Evolutionary conservation across 768 basidiomycete species (phyloP).

Genomic region (Suillus americanus): DNA sequence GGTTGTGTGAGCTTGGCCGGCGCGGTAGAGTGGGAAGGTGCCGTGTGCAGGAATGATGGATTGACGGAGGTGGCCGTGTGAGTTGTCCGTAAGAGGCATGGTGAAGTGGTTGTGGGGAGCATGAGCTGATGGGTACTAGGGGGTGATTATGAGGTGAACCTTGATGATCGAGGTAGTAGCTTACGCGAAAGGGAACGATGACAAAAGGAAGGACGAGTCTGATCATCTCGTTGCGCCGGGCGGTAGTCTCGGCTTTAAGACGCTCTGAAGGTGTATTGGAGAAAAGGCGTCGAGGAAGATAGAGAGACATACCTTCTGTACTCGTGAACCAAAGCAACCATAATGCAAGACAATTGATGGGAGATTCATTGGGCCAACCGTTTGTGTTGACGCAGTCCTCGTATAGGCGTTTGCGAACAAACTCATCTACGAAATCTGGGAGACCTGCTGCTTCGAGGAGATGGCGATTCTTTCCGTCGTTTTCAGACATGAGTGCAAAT

Average conservation of each 20-base stretch:
- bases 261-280: constrained; percentile 22
- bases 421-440: constrained; percentile 43
- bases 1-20: constrained; percentile 31
- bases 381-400: constrained; percentile 27
- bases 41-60: constrained; percentile 42
- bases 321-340: constrained; percentile 68
- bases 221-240: constrained; percentile 29
- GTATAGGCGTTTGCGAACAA: constrained; percentile 48
- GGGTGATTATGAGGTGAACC: neutral
- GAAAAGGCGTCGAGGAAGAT: constrained; percentile 15
- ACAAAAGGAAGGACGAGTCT: constrained; percentile 44
- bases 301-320: constrained; percentile 42
- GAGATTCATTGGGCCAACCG: constrained; percentile 60
- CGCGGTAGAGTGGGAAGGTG: constrained; percentile 46
- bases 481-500: constrained; percentile 60
- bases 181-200: constrained; percentile 50
- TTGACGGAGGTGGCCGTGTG: constrained; percentile 11
- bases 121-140: constrained; percentile 53
- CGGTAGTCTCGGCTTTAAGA: constrained; percentile 25
- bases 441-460: constrained; percentile 57
- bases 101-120: constrained; percentile 63
- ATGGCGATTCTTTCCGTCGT: constrained; percentile 62
- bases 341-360: constrained; percentile 49
- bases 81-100: constrained; percentile 44
- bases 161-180: neutral